These are phyloP conservation scores for Salvia miltiorrhiza DNA, from an alignment of 257 asterid genomes.

Conservation along the genomic window DNA sequence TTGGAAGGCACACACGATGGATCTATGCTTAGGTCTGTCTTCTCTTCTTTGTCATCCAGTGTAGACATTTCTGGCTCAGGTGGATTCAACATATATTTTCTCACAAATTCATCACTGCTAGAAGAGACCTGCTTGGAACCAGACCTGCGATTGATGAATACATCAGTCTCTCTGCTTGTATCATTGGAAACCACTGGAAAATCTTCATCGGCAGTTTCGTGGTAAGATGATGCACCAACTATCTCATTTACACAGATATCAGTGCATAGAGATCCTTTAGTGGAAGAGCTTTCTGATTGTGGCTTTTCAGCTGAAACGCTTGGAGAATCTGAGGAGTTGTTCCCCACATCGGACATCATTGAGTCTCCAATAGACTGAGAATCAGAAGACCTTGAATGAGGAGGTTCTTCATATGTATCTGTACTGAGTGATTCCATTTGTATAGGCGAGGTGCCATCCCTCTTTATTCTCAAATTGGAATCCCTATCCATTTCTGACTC, in stretches of 20 bases:
- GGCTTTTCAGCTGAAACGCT: conserved; percentile 33
- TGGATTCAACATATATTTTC: conserved; percentile 26
- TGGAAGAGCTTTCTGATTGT: conserved; percentile 22
- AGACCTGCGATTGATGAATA: conserved; percentile 23
- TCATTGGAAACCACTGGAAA: conserved; percentile 20
- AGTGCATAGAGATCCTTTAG: conserved; percentile 24
- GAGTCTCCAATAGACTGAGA: conserved; percentile 56
- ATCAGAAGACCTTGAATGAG: conserved; percentile 45
- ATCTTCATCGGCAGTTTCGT: conserved; percentile 25
- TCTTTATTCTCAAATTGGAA: conserved; percentile 52
- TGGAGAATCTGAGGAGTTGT: conserved; percentile 35
- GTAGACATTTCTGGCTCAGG: conserved; percentile 25
- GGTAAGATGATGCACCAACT: conserved; percentile 26
- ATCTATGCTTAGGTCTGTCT: conserved; percentile 24
- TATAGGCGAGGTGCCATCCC: conserved; percentile 32
- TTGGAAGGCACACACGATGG: conserved; percentile 27
- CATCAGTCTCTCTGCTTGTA: conserved; percentile 18
- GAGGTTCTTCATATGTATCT: conserved; percentile 39
- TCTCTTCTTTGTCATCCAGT: conserved; percentile 26
- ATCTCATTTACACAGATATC: conserved; percentile 26
- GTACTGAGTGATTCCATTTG: conserved; percentile 29
- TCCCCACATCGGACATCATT: conserved; percentile 44
- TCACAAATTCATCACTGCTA: conserved; percentile 29
- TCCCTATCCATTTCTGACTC: conserved; percentile 74
- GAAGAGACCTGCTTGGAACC: conserved; percentile 36